Evolutionary conservation across 805 yeast species (phyloP).

Genomic region (Candida sphagnicola): DNA sequence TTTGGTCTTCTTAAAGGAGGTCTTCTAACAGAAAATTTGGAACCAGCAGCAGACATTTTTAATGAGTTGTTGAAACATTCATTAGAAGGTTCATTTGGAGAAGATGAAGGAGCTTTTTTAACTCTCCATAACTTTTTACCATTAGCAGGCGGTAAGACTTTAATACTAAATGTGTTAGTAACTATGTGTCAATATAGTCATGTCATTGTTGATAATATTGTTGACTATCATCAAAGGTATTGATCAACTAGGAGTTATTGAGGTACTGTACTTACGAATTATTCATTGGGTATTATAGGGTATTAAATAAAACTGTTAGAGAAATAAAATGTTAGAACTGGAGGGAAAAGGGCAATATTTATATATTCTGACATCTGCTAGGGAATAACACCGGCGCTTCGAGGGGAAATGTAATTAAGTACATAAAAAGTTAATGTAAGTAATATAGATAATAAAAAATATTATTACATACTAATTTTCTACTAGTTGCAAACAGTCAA

Average conservation of each 20-base stretch:
- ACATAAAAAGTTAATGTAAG: background rate
- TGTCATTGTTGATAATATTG: background rate
- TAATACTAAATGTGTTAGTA: constrained; percentile 1
- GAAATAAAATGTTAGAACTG: background rate
- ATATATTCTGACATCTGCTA: background rate
- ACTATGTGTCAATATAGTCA: too few species aligned
- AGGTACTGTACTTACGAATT: background rate
- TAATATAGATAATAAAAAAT: background rate
- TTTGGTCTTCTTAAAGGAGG: constrained; percentile 43
- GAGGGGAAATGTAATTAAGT: background rate
- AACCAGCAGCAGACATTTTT: constrained; percentile 37
- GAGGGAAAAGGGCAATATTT: background rate
- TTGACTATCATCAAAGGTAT: background rate
- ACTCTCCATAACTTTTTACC: constrained; percentile 46
- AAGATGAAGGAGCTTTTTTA: constrained; percentile 20
- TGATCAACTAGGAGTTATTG: background rate
- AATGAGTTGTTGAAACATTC: constrained; percentile 43
- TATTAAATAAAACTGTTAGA: background rate
- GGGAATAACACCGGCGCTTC: background rate
- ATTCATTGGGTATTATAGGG: constrained; percentile 1
- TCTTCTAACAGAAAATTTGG: constrained; percentile 29
- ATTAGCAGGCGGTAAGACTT: constrained; percentile 37
- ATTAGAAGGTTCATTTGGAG: constrained; percentile 7
- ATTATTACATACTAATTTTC: background rate
- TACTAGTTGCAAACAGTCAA: background rate